Conservation (phyloP, 768 basidiomycete genomes). For the Leccinum imitatum region DNA sequence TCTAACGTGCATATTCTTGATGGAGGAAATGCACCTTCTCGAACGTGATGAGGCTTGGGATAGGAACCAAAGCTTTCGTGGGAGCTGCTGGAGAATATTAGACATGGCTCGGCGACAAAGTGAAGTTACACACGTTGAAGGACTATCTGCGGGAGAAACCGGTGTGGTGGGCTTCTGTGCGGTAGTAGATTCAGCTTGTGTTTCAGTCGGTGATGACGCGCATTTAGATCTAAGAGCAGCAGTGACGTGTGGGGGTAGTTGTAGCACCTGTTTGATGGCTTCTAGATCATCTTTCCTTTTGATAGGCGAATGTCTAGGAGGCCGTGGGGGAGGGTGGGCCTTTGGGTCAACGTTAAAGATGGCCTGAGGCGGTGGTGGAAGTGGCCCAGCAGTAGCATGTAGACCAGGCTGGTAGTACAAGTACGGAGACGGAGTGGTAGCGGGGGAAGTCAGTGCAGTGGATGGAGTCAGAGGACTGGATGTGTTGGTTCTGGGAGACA, state of each 20-base stretch:
- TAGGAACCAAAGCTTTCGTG: conserved; percentile 25
- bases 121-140: conserved; percentile 19
- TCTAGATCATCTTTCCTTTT: conserved; percentile 51
- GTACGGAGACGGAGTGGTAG: conserved; percentile 40
- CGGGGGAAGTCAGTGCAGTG: conserved; percentile 29
- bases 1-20: conserved; percentile 35
- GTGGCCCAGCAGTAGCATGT: conserved; percentile 71
- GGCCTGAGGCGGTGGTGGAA: conserved; percentile 67
- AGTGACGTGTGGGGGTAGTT: conserved; percentile 55
- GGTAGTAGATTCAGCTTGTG: conserved; percentile 27
- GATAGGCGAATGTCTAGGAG: conserved; percentile 59
- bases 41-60: conserved; percentile 32
- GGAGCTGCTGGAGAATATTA: conserved; percentile 12
- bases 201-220: conserved; percentile 18
- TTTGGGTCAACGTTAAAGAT: conserved; percentile 47
- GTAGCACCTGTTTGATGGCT: conserved; percentile 56
- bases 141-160: conserved; percentile 5
- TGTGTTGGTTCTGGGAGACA: conserved; percentile 26
- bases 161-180: conserved; percentile 21
- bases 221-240: conserved; percentile 37
- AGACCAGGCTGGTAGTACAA: conserved; percentile 64
- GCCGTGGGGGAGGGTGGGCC: conserved; percentile 56
- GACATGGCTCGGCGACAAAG: neutral
- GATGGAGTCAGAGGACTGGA: conserved; percentile 28
- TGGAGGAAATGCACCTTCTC: conserved; percentile 70